phyloP scores from a whole-genome alignment of 2,329 filamentous ascomycete genomes.

The Sclerotiophoma versabilis region DNA sequence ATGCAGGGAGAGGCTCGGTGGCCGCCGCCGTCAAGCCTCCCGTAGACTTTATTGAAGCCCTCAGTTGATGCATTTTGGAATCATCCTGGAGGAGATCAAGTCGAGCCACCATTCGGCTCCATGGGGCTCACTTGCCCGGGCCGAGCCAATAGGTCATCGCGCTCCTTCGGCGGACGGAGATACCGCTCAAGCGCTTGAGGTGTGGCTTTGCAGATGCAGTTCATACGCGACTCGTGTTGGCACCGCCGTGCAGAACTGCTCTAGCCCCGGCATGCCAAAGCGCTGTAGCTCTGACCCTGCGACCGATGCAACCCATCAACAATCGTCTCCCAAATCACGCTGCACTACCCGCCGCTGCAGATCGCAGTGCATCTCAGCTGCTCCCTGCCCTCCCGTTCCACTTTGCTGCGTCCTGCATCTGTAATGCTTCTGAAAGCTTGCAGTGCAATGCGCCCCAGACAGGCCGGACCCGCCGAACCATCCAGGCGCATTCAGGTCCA shows the following conservation, averaged over 20 bases:
- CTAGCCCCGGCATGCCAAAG: conserved; percentile 10
- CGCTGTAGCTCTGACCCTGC: conserved; percentile 13
- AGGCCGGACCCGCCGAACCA: conserved; percentile 24
- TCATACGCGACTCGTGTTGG: conserved; percentile 15
- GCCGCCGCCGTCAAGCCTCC: conserved; percentile 36
- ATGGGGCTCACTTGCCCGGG: conserved; percentile 26
- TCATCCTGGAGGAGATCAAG: conserved; percentile 41
- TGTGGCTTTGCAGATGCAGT: conserved; percentile 24
- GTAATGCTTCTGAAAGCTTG: conserved; percentile 1
- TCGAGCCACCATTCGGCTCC: conserved; percentile 40
- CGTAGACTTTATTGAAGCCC: conserved; percentile 37
- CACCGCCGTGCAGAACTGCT: conserved; percentile 14
- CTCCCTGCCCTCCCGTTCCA: conserved; percentile 24
- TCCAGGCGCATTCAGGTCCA: conserved; percentile 19
- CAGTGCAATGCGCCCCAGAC: conserved; percentile 21
- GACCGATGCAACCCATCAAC: conserved; percentile 11
- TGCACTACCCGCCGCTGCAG: conserved; percentile 6
- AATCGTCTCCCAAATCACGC: conserved; percentile 4
- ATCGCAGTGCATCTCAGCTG: conserved; percentile 29
- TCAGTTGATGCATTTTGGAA: conserved; percentile 38
- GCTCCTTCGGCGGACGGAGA: conserved; percentile 20
- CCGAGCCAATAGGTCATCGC: conserved; percentile 32
- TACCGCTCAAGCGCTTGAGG: conserved; percentile 9
- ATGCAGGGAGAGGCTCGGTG: conserved; percentile 38
- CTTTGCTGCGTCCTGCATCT: conserved; percentile 12